Percentiles rank a stretch among this genome's conserved stretches.
Evolutionary conservation across 495 filamentous ascomycete genomes (phyloP).

Genomic region (Neurospora sp.): DNA sequence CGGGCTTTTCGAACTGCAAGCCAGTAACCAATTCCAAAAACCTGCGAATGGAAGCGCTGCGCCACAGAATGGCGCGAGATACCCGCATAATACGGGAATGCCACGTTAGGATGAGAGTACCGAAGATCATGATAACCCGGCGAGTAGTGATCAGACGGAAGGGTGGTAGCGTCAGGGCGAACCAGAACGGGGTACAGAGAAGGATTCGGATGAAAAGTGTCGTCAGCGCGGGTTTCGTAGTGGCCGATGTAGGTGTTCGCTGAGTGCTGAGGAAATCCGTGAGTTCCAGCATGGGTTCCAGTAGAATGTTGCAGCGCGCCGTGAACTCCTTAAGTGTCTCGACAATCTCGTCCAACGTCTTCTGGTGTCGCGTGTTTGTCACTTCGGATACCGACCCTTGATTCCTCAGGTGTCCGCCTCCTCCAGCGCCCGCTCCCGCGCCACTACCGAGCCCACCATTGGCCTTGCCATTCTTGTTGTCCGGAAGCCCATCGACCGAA

Average conservation of each 20-base stretch:
- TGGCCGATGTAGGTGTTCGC: constrained; percentile 80
- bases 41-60: constrained; percentile 62
- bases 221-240: constrained; percentile 83
- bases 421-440: constrained; percentile 18
- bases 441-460: constrained; percentile 9
- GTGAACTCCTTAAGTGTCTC: constrained; percentile 84
- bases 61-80: constrained; percentile 80
- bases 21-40: constrained; percentile 64
- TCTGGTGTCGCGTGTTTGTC: constrained; percentile 56
- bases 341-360: constrained; percentile 92
- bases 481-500: constrained; percentile 24
- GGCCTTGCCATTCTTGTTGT: constrained; percentile 41
- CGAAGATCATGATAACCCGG: constrained; percentile 65
- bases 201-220: constrained; percentile 83
- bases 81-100: constrained; percentile 83
- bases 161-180: constrained; percentile 69
- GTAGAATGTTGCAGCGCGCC: constrained; percentile 76
- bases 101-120: constrained; percentile 79
- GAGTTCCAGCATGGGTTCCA: constrained; percentile 77
- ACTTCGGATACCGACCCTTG: constrained; percentile 43
- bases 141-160: constrained; percentile 78
- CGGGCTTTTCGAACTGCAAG: constrained; percentile 49
- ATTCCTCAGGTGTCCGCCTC: constrained; percentile 36
- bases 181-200: constrained; percentile 79
- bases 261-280: constrained; percentile 93